Conservation (phyloP, 495 filamentous ascomycete species). For the Halenospora varia region DNA sequence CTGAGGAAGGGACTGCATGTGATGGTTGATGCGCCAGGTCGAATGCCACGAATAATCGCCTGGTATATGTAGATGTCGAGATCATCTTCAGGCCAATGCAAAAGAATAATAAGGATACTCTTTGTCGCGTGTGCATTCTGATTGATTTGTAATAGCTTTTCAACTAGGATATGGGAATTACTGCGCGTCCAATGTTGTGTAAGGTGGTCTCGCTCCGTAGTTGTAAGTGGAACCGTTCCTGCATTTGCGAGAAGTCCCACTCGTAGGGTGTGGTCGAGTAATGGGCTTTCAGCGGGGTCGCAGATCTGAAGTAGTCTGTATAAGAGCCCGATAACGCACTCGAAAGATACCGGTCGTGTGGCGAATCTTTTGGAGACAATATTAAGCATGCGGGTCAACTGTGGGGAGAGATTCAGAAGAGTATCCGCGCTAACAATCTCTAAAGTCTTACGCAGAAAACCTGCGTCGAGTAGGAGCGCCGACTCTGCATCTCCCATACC, state of each 20-base stretch:
- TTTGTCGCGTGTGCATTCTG: constrained; percentile 41
- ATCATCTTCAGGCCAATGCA: constrained; percentile 26
- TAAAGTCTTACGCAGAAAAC: constrained; percentile 53
- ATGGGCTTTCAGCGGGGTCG: constrained; percentile 9
- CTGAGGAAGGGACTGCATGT: constrained; percentile 16
- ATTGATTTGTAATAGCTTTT: constrained; percentile 46
- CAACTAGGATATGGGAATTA: constrained; percentile 39
- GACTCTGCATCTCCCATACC: constrained; percentile 51
- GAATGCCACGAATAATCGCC: constrained; percentile 21
- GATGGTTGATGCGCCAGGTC: background rate
- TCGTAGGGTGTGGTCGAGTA: constrained; percentile 13
- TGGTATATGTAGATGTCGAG: constrained; percentile 13
- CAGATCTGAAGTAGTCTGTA: constrained; percentile 40
- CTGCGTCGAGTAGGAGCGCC: constrained; percentile 47
- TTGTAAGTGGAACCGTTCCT: constrained; percentile 32
- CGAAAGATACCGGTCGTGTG: constrained; percentile 47
- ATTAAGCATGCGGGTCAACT: constrained; percentile 38
- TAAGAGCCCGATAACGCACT: constrained; percentile 48
- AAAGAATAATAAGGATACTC: constrained; percentile 39
- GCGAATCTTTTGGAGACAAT: constrained; percentile 46
- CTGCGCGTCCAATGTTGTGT: constrained; percentile 34
- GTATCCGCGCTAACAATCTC: constrained; percentile 61
- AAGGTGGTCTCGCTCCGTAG: constrained; percentile 39
- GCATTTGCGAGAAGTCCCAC: constrained; percentile 4
- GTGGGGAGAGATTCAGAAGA: constrained; percentile 33